Percentiles rank a stretch among this genome's conserved stretches.
These are phyloP conservation scores for Arthromyces matolae DNA, from an alignment of 768 basidiomycete species.

Conservation along the genomic window DNA sequence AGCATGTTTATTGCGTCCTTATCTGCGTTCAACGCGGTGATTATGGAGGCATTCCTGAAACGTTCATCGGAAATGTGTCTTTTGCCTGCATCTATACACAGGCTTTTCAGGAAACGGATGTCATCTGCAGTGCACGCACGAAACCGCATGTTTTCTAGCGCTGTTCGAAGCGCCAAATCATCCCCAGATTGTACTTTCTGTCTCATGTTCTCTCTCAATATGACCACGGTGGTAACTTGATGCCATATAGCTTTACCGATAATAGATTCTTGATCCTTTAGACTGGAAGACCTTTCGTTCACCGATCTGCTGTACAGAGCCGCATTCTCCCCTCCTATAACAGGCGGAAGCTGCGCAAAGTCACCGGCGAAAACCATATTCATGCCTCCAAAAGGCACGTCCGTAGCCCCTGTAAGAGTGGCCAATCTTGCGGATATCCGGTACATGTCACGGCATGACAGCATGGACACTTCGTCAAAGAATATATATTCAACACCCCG, in stretches of 20 bases:
- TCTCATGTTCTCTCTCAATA: conserved; percentile 28
- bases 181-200: conserved; percentile 17
- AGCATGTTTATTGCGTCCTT: background rate
- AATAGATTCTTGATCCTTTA: conserved; percentile 10
- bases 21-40: background rate
- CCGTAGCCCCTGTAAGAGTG: too few relatives aligned
- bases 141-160: conserved; percentile 1
- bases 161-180: conserved; percentile 22
- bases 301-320: conserved; percentile 7
- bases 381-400: too few relatives aligned
- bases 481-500: too few relatives aligned
- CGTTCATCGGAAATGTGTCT: background rate
- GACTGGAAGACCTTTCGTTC: background rate
- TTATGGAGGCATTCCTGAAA: background rate
- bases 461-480: too few relatives aligned
- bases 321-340: conserved; percentile 5
- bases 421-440: too few relatives aligned
- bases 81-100: background rate
- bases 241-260: conserved; percentile 26
- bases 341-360: conserved; percentile 40
- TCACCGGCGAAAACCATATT: too few relatives aligned
- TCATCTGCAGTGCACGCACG: background rate
- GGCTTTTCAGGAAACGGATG: background rate
- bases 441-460: too few relatives aligned
- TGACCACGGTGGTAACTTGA: conserved; percentile 23